phyloP scores from a whole-genome alignment of 2,329 filamentous ascomycete species.

The Clonostachys sp. region DNA sequence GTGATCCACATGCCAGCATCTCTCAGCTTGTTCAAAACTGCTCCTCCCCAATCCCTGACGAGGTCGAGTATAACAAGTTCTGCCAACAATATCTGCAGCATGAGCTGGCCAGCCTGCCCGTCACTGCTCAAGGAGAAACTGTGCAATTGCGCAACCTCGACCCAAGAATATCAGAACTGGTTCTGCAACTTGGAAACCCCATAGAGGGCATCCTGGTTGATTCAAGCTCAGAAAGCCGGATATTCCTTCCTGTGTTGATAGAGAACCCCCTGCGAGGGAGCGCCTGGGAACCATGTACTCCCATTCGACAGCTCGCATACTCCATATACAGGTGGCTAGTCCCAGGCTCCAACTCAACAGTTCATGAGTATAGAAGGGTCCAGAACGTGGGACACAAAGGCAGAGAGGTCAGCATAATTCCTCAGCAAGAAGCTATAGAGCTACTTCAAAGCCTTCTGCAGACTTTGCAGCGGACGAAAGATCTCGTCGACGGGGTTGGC shows the following conservation, averaged over 20 bases:
- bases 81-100: slow-evolving; percentile 21
- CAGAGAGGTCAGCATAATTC: no score
- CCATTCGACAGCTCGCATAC: slow-evolving; percentile 49
- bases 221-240: slow-evolving; percentile 18
- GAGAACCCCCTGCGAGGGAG: slow-evolving; percentile 50
- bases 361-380: no score
- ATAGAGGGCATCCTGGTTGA: slow-evolving; percentile 5
- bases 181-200: slow-evolving; percentile 19
- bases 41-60: slow-evolving; percentile 9
- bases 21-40: slow-evolving; percentile 20
- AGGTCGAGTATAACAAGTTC: slow-evolving; percentile 17
- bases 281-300: slow-evolving; percentile 50
- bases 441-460: no score
- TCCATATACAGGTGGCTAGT: slow-evolving; percentile 30
- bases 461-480: no score
- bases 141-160: slow-evolving; percentile 19
- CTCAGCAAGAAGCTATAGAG: no score
- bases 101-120: slow-evolving; percentile 10
- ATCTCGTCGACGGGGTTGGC: no score
- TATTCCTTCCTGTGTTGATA: slow-evolving; percentile 63
- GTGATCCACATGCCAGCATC: slow-evolving; percentile 17
- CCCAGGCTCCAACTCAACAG: not conserved
- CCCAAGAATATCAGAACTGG: slow-evolving; percentile 30
- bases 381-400: no score
- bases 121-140: slow-evolving; percentile 1